phyloP scores from a whole-genome alignment of 352 stramenopile species.

The Discostella stelligera region DNA sequence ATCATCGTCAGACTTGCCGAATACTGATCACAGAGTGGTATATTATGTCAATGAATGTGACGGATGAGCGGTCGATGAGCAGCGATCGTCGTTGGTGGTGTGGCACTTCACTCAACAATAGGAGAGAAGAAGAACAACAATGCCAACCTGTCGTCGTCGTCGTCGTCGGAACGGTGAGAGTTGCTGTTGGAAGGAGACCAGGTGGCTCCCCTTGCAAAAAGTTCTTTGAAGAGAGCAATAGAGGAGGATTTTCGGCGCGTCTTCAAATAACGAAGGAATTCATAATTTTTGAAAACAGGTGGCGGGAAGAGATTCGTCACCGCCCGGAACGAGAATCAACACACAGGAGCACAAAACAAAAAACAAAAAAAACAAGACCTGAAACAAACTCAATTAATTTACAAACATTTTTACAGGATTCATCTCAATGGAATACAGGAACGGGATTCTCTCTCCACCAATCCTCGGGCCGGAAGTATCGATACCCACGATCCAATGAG shows the following conservation, averaged over 20 bases:
- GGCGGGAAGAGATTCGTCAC: background rate
- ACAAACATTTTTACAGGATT: too few species aligned
- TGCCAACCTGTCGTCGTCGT: background rate
- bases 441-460: conserved; percentile 67
- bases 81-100: background rate
- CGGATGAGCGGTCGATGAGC: too few species aligned
- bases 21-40: background rate
- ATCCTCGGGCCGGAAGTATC: conserved; percentile 74
- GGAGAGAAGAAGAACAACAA: background rate
- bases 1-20: background rate
- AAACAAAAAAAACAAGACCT: too few species aligned
- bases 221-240: background rate
- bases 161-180: too few species aligned
- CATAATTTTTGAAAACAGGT: background rate
- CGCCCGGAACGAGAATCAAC: too few species aligned
- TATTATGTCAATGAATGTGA: too few species aligned
- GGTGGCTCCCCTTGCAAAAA: background rate
- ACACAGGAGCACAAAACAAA: too few species aligned
- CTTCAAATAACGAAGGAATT: background rate
- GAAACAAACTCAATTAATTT: too few species aligned
- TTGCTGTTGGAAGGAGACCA: background rate
- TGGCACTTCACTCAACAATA: background rate
- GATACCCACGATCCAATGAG: conserved; percentile 58
- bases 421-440: conserved; percentile 62
- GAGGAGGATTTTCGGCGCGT: background rate